Evolutionary conservation across 2,329 filamentous ascomycete species (phyloP).

Genomic region (Curvularia eragrostidis): DNA sequence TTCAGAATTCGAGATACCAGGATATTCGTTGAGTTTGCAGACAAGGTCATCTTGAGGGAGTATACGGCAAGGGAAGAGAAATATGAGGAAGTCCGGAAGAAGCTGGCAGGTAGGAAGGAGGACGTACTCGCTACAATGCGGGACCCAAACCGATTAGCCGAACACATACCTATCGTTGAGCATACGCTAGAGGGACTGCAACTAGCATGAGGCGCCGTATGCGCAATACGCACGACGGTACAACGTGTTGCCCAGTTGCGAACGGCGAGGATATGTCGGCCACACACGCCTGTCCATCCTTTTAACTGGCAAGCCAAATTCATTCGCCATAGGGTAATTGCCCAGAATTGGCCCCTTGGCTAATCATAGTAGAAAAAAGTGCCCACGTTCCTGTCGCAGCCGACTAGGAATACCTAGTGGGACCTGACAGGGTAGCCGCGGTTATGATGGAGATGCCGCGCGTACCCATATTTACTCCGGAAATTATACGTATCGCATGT

Average conservation of each 20-base stretch:
- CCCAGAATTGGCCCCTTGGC: neutral
- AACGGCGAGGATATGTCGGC: neutral
- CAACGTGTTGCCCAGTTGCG: neutral
- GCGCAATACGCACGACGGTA: neutral
- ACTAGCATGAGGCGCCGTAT: slow-evolving; percentile 35
- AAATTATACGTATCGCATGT: neutral
- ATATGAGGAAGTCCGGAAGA: slow-evolving; percentile 75
- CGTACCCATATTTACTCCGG: neutral
- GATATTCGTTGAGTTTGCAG: slow-evolving; percentile 87
- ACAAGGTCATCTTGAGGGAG: slow-evolving; percentile 80
- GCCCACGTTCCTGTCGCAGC: neutral
- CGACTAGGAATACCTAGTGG: neutral
- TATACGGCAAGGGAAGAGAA: slow-evolving; percentile 86
- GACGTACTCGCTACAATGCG: slow-evolving; percentile 78
- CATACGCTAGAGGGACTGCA: slow-evolving; percentile 66
- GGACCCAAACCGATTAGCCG: slow-evolving; percentile 74
- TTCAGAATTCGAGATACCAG: slow-evolving; percentile 88
- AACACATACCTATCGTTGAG: slow-evolving; percentile 70
- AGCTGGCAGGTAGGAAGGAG: slow-evolving; percentile 64
- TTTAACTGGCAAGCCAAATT: neutral
- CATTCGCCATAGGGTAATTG: neutral
- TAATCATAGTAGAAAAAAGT: neutral
- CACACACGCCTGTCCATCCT: neutral
- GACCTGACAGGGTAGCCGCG: neutral
- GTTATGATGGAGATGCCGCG: neutral